Base-by-base conservation (phyloP, 2,329 filamentous ascomycete species). In the Thielaviopsis ethacetica region DNA sequence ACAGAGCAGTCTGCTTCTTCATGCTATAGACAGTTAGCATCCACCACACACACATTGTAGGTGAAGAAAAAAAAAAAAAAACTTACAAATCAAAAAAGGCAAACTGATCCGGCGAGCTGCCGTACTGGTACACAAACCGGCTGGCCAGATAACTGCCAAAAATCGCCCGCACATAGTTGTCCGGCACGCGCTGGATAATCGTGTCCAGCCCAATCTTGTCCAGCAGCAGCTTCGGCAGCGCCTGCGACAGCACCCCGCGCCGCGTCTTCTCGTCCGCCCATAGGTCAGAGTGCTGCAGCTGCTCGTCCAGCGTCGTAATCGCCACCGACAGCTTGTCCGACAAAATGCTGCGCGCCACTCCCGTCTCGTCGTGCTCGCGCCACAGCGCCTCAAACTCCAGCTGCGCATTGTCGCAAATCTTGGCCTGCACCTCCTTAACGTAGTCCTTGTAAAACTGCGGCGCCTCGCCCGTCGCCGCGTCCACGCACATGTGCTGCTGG, bases 381-480 rank as follows among this genome's bases (percentile, higher is more conserved):
- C 93, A 98, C 73, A 98, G 94, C 51, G 93, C 93, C 74, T 98
- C 93, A 65, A 98, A 98, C 72, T 98, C 93, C 41, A 98, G 82
- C 17, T 82, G 77, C 2, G 93, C 93, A 65, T 98, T 98, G 66
- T 90, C 83, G 71, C 88, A 83, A 70, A 98, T 97, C 68, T 85
- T 90, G 63, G 82, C 80, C 73, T 98, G 93, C 2, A 98, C 93
- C 67, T 90, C 81, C 69, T 86, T 86, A 66, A 98, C 93, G 67
- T 98, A 98, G 51, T 83, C 81, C 68, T 91, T 79, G 80, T 98
- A 98, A 77, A 98, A 98, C 56, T 84, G 80, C 0, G 93, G 93
- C 1, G 84, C 83, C 56, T 84, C 81, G 56, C 89, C 93, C 58
- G 69, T 70, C 64, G 71, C 68, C 47, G 70, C 68, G 64, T 90